Evolutionary conservation across 139 green algal genomes (phyloP), one percentile per base, ranked within the genome.

Genomic region (Coccomyxa sp.): DNA sequence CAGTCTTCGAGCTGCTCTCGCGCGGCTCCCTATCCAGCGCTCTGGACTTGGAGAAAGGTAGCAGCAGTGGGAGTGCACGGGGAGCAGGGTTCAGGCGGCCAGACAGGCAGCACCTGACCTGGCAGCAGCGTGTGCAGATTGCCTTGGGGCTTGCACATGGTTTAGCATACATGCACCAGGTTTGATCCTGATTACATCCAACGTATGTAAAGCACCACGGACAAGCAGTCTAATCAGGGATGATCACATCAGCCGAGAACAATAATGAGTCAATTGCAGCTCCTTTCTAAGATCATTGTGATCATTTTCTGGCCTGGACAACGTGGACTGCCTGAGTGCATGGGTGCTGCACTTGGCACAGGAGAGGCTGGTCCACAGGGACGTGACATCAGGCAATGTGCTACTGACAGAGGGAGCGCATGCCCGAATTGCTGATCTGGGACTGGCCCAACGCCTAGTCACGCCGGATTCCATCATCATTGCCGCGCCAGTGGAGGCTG

Each of bases 311-410:
- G 38, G 38, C 38, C 38, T 7, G 38, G 38, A 51, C 38, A 51
- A 51, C 7, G 38, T 7, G 38, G 38, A 51, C 38, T 51, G 7
- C 38, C 38, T 51, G 38, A 51, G 38, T 51, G 38, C 38, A 51
- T 7, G 38, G 38, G 38, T 51, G 38, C 38, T 51, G 38, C n/a
- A 15, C 67, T 51, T 45, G 79, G 13, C 15, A 28, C 31, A 80
- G 76, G 31, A 63, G 76, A 80, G 31, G 23, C 21, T 83, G 7
- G 80, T 94, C 25, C 92, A 94, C 77, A 67, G 91, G n/a, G 90
- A 94, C 75, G 86, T 94, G 78, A 93, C 92, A 57, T 90, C 90
- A 12, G 81, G 79, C 58, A 92, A 93, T 80, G 88, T 93, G 28
- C 79, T 92, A 45, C 81, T 93, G 32, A 90, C 92, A 45, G 77